Evolutionary conservation across 805 yeast genomes (phyloP).

Genomic region (Nakazawaea siamensis): DNA sequence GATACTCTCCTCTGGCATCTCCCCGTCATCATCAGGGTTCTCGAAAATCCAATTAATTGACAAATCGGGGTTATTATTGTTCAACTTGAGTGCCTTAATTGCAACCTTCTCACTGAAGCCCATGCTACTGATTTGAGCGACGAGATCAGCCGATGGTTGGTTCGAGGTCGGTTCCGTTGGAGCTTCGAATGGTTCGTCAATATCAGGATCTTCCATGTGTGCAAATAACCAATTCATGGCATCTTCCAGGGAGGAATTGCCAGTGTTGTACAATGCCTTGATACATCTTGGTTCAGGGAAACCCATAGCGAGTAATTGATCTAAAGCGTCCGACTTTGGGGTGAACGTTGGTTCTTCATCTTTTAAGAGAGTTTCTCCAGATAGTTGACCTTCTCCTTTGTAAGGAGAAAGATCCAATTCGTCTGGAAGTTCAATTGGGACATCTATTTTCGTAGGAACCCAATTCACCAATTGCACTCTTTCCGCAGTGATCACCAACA

Average conservation of each 20-base stretch:
- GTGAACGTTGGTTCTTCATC: constrained; percentile 20
- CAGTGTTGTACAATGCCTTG: constrained; percentile 67
- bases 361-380: constrained; percentile 30
- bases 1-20: background rate
- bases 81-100: constrained; percentile 60
- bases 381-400: constrained; percentile 31
- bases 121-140: constrained; percentile 55
- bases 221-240: constrained; percentile 90
- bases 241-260: constrained; percentile 52
- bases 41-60: constrained; percentile 90
- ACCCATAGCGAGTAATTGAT: constrained; percentile 73
- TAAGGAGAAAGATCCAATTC: constrained; percentile 35
- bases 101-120: constrained; percentile 67
- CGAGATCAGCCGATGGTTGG: constrained; percentile 27
- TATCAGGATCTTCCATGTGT: constrained; percentile 78
- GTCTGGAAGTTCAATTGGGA: constrained; percentile 50
- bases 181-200: constrained; percentile 53
- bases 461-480: constrained; percentile 81
- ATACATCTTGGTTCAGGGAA: constrained; percentile 60
- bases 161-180: constrained; percentile 13
- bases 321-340: constrained; percentile 49
- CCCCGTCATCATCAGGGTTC: constrained; percentile 73
- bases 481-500: constrained; percentile 63
- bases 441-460: constrained; percentile 79
- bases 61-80: constrained; percentile 53